Conservation (phyloP, 1,284 basidiomycete genomes). For the Fomitiporia mediterranea region DNA sequence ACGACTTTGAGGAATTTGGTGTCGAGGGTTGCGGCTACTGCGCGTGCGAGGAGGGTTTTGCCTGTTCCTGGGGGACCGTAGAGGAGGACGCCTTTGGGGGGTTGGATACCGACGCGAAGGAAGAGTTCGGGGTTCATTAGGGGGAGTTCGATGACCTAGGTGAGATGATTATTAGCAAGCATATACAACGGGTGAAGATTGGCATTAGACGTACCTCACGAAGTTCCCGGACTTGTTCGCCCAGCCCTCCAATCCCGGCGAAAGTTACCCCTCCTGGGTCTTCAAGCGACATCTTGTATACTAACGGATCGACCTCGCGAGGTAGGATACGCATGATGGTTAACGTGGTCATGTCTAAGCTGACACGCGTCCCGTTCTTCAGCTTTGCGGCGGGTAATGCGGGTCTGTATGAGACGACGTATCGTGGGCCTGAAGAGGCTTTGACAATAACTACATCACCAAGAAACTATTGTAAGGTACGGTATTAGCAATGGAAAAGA, state of each 20-base stretch:
- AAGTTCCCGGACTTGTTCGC: slow-evolving; percentile 95
- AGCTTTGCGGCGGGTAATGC: slow-evolving; percentile 90
- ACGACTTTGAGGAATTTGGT: slow-evolving; percentile 99
- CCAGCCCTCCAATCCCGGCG: slow-evolving; percentile 94
- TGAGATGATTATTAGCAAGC: neutral
- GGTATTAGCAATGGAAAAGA: neutral
- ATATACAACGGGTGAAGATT: neutral
- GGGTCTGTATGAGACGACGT: slow-evolving; percentile 97
- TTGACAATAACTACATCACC: slow-evolving; percentile 87
- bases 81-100: slow-evolving; percentile 89
- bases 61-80: slow-evolving; percentile 95
- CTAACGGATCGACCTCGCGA: slow-evolving; percentile 95
- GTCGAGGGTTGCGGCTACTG: slow-evolving; percentile 92
- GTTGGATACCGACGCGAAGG: slow-evolving; percentile 91
- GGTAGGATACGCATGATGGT: slow-evolving; percentile 99
- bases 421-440: slow-evolving; percentile 96
- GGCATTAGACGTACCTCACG: slow-evolving; percentile 64
- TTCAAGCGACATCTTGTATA: slow-evolving; percentile 99
- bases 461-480: too few relatives aligned
- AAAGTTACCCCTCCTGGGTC: slow-evolving; percentile 95
- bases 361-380: slow-evolving; percentile 92
- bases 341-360: slow-evolving; percentile 98
- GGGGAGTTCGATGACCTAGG: slow-evolving; percentile 91
- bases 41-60: slow-evolving; percentile 93
- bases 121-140: slow-evolving; percentile 96